phyloP scores from a whole-genome alignment of 2,329 filamentous ascomycete genomes.

The Monilinia polystroma region DNA sequence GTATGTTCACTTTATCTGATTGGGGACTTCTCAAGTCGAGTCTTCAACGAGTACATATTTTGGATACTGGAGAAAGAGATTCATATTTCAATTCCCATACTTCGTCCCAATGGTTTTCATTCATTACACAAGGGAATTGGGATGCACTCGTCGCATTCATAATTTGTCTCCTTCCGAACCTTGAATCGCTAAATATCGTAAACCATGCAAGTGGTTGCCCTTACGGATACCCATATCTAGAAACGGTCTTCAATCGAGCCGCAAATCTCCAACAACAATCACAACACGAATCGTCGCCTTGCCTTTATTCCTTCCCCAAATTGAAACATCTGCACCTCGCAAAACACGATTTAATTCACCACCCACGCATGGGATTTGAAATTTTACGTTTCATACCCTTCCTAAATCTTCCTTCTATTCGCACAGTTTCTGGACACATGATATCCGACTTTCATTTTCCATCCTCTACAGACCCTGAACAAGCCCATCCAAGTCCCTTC shows the following conservation, averaged over 20 bases:
- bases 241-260: slow-evolving; percentile 18
- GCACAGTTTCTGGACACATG: slow-evolving; percentile 13
- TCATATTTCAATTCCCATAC: not conserved
- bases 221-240: slow-evolving; percentile 23
- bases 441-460: slow-evolving; percentile 20
- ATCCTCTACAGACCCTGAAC: not conserved
- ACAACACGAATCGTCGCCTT: not conserved
- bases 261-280: slow-evolving; percentile 10
- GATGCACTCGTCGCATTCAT: slow-evolving; percentile 19
- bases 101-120: slow-evolving; percentile 1
- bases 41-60: not conserved
- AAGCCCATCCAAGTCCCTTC: not conserved
- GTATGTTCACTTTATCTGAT: not conserved
- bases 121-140: slow-evolving; percentile 17
- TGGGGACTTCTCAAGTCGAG: not conserved
- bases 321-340: not conserved
- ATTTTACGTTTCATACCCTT: slow-evolving; percentile 16
- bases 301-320: not conserved
- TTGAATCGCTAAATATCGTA: slow-evolving; percentile 19
- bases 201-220: slow-evolving; percentile 21
- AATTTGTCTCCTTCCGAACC: slow-evolving; percentile 23
- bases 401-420: slow-evolving; percentile 11
- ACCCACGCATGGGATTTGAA: slow-evolving; percentile 21
- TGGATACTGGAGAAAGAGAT: not conserved
- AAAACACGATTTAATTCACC: slow-evolving; percentile 12